Evolutionary conservation across 352 stramenopile species (phyloP).

Genomic region (Pythium aristosporum): DNA sequence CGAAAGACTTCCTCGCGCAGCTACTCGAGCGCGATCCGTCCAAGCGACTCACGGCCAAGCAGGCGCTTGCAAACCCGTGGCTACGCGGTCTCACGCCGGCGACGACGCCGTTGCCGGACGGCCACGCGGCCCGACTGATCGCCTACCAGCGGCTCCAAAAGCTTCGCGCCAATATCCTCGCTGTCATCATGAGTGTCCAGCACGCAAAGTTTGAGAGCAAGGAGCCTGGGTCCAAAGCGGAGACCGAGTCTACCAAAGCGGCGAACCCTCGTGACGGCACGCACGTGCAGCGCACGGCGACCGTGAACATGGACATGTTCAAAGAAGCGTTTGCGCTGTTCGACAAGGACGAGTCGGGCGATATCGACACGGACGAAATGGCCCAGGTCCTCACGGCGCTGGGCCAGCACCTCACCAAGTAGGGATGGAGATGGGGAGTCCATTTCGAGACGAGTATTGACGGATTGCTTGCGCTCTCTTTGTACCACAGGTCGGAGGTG

Average conservation of each 20-base stretch:
- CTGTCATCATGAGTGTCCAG: conserved; percentile 69
- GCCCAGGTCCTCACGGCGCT: conserved; percentile 48
- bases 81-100: conserved; percentile 44
- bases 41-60: conserved; percentile 49
- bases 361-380: conserved; percentile 67
- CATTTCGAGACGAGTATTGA: background rate
- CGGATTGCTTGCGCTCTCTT: background rate
- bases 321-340: conserved; percentile 74
- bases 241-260: background rate
- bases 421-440: background rate
- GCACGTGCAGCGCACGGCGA: conserved; percentile 36
- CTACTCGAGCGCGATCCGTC: conserved; percentile 52
- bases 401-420: conserved; percentile 39
- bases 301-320: conserved; percentile 83
- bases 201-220: conserved; percentile 46
- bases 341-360: conserved; percentile 72
- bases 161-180: conserved; percentile 72
- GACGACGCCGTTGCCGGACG: conserved; percentile 45
- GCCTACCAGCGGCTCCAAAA: conserved; percentile 70
- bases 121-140: conserved; percentile 48
- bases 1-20: conserved; percentile 58
- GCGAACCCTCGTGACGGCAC: background rate
- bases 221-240: background rate
- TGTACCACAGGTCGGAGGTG: conserved; percentile 52
- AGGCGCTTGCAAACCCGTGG: conserved; percentile 65